Base-by-base conservation (phyloP, 164 flowering plant species). In the Houttuynia cordata region DNA sequence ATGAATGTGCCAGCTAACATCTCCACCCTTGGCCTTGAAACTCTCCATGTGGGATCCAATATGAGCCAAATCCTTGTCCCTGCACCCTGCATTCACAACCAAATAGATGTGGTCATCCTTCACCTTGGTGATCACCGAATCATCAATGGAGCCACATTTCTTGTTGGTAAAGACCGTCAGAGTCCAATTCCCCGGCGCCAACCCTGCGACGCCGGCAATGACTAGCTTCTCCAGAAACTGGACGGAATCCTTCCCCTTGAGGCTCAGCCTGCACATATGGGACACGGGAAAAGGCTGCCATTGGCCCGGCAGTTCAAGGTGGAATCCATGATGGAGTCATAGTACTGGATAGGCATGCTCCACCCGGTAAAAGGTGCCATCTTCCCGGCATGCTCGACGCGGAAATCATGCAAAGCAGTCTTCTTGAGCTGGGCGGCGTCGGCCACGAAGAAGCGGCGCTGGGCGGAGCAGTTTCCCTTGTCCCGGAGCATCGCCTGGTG, bases 331-430 rank as follows among this genome's bases (percentile, higher is more conserved):
- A 93, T 93, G 8, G 99, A 90, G 67, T 93, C 99, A 71, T 93
- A 90, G 83, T 93, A 93, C 74, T 93, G 99, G 69, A 93, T 93
- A 7, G 97, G 99, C 99, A 93, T 93, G 75, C 95, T 80, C 96
- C 96, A 90, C 18, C 97, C 99, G 25, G 96, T 96, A 69, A 93
- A 93, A 9, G 99, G 99, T 4, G 88, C 99, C 99, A 93, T 88
- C 72, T 90, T 93, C 24, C 96, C 97, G 10, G 96, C 96, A 74
- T 93, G 20, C 45, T 89, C 84, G 34, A 90, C 85, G 65, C 90
- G 99, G 78, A 90, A 88, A 66, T 93, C 99, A 68, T 88, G 81
- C 4, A 93, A 80, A 54, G 67, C 97, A 0, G 99, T 93, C 75
- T 90, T 93, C 78, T 90, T 90, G 23, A 93, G 88, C 45, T 85